Base-by-base conservation (phyloP, 352 stramenopile genomes). In the Pythium aristosporum region DNA sequence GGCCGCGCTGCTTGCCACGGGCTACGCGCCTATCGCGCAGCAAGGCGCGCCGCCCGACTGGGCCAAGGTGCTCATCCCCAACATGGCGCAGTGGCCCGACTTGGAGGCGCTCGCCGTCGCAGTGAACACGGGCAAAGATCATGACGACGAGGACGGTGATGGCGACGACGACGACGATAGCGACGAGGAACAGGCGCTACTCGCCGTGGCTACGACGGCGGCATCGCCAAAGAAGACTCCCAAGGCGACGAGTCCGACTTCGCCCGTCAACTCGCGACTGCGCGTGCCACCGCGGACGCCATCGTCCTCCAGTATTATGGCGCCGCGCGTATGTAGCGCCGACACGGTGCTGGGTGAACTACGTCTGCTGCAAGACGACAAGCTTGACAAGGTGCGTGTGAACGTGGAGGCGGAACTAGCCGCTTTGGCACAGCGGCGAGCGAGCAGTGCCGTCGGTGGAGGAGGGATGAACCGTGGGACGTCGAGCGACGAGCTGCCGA, bases 371-470 rank as follows among this genome's bases (percentile, higher is more conserved):
- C 65, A 69, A 23, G 82, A 88, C 60, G 61, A 72, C 3, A 69
- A 65, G 28, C 70, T 76, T 43, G 80, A 88, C 37, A 91, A 91
- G 32, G 73, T 87, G 23, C 73, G 73, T 36, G 60, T 91, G 11
- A 84, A 88, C 36, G 65, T 91, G 32, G 82, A 89, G 3, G 71
- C 66, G 5, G 82, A 89, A 53, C 70, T 91, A 11, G 77, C 74
- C 21, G 51, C 65, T 9, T 60, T 67, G 42, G 58, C 50, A 8
- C 44, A 54, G 41, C 61, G 62, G 48, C 54, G 67, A 44, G 23
- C 21, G 13, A 53, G 61, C 12, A 73, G 59, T 44, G 43, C 61
- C 0, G 34, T 18, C 15, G 42, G 52, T 23, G 51, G 55, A 12
- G 23, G n/a, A 8, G 47, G 47, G 28, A 54, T 37, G 44, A 52